A percentile compares a stretch with the other conserved stretches of the same genome.
Evolutionary conservation across 257 asterid genomes (phyloP).

Genomic region (Jaltomata sinuosa): DNA sequence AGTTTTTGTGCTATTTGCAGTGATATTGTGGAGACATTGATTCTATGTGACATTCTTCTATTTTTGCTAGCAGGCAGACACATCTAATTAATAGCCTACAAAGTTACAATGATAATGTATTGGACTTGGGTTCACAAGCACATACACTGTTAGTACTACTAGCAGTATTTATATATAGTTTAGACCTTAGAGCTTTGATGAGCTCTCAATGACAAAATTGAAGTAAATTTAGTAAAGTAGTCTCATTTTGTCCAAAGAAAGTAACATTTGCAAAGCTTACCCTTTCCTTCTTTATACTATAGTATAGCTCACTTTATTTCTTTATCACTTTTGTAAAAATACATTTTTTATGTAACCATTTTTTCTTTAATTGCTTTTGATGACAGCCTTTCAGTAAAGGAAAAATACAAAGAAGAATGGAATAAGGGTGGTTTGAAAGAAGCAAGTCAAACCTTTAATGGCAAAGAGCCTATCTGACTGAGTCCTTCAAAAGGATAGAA

Average conservation of each 20-base stretch:
- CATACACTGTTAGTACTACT: background rate
- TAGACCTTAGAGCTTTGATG: background rate
- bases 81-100: background rate
- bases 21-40: background rate
- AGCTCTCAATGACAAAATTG: background rate
- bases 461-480: background rate
- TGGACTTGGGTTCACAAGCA: background rate
- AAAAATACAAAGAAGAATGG: background rate
- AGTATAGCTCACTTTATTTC: background rate
- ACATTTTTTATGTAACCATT: background rate
- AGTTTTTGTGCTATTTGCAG: background rate
- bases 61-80: constrained; percentile 17
- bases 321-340: background rate
- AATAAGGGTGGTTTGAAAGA: background rate
- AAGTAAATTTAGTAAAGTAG: background rate
- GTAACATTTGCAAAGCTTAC: background rate
- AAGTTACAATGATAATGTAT: background rate
- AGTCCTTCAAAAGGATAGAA: constrained; percentile 1
- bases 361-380: background rate
- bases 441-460: background rate
- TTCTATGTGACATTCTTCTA: constrained; percentile 5
- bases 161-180: background rate
- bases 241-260: background rate
- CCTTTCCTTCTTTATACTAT: background rate
- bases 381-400: background rate